A percentile compares a stretch with the other conserved stretches of the same genome.
These are phyloP conservation scores for Phoenix roebelenii DNA, from an alignment of 176 grass and related monocot species.

Conservation along the genomic window DNA sequence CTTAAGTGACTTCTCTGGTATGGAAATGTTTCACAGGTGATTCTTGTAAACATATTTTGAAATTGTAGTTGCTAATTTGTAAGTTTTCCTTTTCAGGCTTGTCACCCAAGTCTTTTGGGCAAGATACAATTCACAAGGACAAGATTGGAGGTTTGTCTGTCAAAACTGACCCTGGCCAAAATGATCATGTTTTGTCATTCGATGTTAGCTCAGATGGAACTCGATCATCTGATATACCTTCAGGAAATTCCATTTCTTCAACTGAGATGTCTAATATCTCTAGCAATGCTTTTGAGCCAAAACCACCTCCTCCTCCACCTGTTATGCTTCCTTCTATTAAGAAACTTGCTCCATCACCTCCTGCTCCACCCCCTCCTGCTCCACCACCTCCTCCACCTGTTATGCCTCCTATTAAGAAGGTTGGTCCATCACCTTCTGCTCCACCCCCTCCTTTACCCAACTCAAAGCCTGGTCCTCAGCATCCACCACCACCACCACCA, in stretches of 20 bases:
- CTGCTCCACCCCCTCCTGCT: too few species aligned
- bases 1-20: constrained; percentile 53
- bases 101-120: constrained; percentile 28
- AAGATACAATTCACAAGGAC: constrained; percentile 40
- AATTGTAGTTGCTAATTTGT: background rate
- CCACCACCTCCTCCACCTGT: too few species aligned
- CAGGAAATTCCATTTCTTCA: constrained; percentile 21
- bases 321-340: too few species aligned
- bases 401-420: constrained; percentile 20
- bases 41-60: too few species aligned
- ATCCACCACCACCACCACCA: constrained; percentile 20
- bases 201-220: constrained; percentile 28
- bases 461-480: background rate
- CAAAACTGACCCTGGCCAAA: constrained; percentile 35
- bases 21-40: background rate
- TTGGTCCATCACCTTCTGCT: constrained; percentile 25
- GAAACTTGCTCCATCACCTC: too few species aligned
- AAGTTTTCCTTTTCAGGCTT: constrained; percentile 33
- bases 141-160: constrained; percentile 43
- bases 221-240: constrained; percentile 9
- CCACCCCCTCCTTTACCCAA: constrained; percentile 37
- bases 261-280: constrained; percentile 8
- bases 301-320: constrained; percentile 6
- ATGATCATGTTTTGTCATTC: constrained; percentile 17
- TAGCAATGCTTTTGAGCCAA: background rate